Evolutionary conservation across 2,329 filamentous ascomycete species (phyloP), one percentile per base, ranked within the genome.

Genomic region (Biscogniauxia mediterranea): DNA sequence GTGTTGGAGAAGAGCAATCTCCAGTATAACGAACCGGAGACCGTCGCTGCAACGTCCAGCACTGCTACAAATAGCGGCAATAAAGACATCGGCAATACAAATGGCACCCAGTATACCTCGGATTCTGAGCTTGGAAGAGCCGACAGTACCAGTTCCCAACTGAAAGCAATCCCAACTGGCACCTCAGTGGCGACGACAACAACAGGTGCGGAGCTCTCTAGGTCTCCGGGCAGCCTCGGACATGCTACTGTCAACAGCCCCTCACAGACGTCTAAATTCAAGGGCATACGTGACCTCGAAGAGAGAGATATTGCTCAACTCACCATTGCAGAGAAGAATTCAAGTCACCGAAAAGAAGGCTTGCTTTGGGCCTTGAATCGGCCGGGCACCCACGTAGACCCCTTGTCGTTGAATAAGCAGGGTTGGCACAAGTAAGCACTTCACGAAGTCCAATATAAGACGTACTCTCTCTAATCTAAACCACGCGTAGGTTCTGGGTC

Each of bases 401-500:
- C 95, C 9, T 92, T 95, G 69, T 93, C 92, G 19, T 81, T 99
- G 69, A 98, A 97, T 73, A 97, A 98, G 75, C 93, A 96, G 76
- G 93, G 92, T 56, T 99, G 95, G 95, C 95, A 99, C 76, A 99
- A 99, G 91, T 96, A 81, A 79, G 90, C 84, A 55, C 17, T 57
- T 8, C 46, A 38, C 19, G 38, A 20, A 9, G 21, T 2, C n/a
- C 13, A 28, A 38, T 42, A 15, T 58, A 7, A n/a, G 32, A 28
- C 11, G 38, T 21, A 6, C 19, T 53, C 21, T 55, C 17, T 51
- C 59, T 52, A 64, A n/a, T 46, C 63, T 69, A 57, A 57, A 68
- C 55, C 55, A 1, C 50, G 4, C 13, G 13, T 69, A 96, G 93
- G 73, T 99, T 98, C 77, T 99, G 95, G 95, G 96, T 99, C 66